phyloP scores from a whole-genome alignment of 1,139 yeast species.

The Kurtzmaniella quercitrusa region DNA sequence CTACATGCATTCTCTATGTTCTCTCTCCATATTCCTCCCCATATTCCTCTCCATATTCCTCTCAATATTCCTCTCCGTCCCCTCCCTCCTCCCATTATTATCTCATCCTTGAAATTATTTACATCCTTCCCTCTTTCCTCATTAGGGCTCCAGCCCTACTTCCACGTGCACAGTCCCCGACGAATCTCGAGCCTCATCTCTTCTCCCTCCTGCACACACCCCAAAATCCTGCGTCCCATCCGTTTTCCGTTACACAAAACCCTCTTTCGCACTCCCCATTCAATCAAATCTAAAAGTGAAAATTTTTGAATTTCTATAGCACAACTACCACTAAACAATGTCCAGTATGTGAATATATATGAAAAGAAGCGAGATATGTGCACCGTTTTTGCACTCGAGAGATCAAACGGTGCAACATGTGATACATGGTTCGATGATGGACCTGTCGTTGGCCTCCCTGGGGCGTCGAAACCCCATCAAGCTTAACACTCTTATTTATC shows the following conservation, averaged over 20 bases:
- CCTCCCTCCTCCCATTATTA: too few species aligned
- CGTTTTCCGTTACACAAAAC: conserved; percentile 5
- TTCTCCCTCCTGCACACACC: background rate
- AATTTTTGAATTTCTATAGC: conserved; percentile 6
- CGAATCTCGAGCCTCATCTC: background rate
- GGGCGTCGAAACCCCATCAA: background rate
- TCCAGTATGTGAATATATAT: conserved; percentile 7
- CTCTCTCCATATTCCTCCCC: too few species aligned
- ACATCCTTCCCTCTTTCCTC: background rate
- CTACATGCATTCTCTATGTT: too few species aligned
- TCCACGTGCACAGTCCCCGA: background rate
- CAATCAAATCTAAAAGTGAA: conserved; percentile 7
- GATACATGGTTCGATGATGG: background rate
- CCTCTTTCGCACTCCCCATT: conserved; percentile 4
- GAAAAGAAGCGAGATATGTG: background rate
- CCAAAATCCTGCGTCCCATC: background rate
- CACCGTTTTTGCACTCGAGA: background rate
- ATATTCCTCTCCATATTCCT: too few species aligned
- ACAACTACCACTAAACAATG: conserved; percentile 8
- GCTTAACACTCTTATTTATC: too few species aligned
- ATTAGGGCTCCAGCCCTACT: background rate
- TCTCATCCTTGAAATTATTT: too few species aligned
- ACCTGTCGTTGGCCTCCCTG: background rate
- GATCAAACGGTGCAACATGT: background rate
- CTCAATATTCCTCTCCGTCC: too few species aligned